phyloP scores from a whole-genome alignment of 1,139 yeast species.

The Eremothecium cymbalariae region DNA sequence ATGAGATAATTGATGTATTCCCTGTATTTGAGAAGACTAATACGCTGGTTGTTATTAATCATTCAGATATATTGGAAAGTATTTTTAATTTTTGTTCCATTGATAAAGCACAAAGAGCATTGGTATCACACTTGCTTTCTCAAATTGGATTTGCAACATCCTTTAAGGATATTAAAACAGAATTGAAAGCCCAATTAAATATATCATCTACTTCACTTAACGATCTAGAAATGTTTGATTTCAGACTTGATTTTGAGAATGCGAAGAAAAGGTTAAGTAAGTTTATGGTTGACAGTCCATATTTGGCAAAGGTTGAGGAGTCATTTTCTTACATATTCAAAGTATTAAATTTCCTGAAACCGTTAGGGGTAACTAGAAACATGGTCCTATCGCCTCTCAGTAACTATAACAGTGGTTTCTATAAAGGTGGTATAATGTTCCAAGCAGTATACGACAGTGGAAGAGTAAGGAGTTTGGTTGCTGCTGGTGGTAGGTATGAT shows the following conservation, averaged over 20 bases:
- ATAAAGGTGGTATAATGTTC: constrained; percentile 76
- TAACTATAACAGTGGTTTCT: constrained; percentile 73
- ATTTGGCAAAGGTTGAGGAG: constrained; percentile 50
- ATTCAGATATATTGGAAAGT: constrained; percentile 66
- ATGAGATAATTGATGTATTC: constrained; percentile 55
- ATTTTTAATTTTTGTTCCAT: constrained; percentile 72
- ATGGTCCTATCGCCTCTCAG: constrained; percentile 62
- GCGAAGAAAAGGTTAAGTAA: constrained; percentile 57
- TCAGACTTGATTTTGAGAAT: constrained; percentile 55
- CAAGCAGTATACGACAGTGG: constrained; percentile 63
- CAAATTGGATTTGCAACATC: constrained; percentile 68
- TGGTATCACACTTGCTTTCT: constrained; percentile 63
- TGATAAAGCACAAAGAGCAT: constrained; percentile 58
- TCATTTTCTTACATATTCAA: constrained; percentile 52
- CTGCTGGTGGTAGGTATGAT: constrained; percentile 93
- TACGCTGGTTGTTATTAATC: constrained; percentile 60
- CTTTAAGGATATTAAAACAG: constrained; percentile 54
- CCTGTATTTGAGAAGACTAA: constrained; percentile 56
- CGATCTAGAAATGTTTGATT: constrained; percentile 74
- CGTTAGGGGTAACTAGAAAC: constrained; percentile 49
- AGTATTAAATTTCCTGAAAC: constrained; percentile 46
- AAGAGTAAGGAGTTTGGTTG: constrained; percentile 42
- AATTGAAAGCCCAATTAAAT: constrained; percentile 60
- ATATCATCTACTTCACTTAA: constrained; percentile 75
- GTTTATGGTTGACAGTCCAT: constrained; percentile 68